Base-by-base conservation (phyloP, 2,329 filamentous ascomycete species). In the Penicillium brevicompactum region DNA sequence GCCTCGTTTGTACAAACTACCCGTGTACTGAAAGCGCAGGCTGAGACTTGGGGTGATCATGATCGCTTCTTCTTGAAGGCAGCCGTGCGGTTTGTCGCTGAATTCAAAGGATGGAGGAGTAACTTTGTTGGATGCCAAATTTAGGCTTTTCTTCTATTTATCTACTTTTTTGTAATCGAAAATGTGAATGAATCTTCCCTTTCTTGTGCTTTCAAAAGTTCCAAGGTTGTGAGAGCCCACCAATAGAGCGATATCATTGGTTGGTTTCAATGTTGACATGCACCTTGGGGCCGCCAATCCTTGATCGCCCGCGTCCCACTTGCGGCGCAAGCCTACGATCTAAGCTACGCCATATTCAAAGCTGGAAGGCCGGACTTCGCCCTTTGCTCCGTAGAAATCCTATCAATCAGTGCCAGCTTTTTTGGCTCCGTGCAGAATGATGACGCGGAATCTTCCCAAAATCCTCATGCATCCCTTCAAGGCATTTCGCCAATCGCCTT, bases 1-100 rank as follows among this genome's bases (percentile, higher is more conserved):
- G 83, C 90, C 16, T 90, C 96, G 74, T 97, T 87, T 68, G 87
- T 97, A 31, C 96, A 97, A 87, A 89, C 83, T 14, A 77, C 92
- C 49, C 84, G 91, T 42, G 85, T 90, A 2, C 57, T 69, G 42
- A 66, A 57, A 37, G 67, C 70, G 38, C 53, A 65, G 16, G 70
- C 71, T 7, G 59, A 61, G 16, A 76, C 76, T 0, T 81, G 78
- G 78, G 71, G 72, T 1, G 77, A 78, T 56, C 64, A 71, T 3
- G 75, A 80, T 5, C 57, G 67, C 14, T 79, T 76, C 51, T 82
- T 76, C 66, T 62, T 81, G 56, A 81, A 79, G 62, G 79, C 80
- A 3, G 80, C 79, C 5, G 73, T 80, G 24, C 79, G 75, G 58
- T 80, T 82, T 65, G 74, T 71, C 3, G 70, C 74, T 49, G 77